phyloP scores from a whole-genome alignment of 176 grass and related monocot genomes.

The Oryza longistaminata region DNA sequence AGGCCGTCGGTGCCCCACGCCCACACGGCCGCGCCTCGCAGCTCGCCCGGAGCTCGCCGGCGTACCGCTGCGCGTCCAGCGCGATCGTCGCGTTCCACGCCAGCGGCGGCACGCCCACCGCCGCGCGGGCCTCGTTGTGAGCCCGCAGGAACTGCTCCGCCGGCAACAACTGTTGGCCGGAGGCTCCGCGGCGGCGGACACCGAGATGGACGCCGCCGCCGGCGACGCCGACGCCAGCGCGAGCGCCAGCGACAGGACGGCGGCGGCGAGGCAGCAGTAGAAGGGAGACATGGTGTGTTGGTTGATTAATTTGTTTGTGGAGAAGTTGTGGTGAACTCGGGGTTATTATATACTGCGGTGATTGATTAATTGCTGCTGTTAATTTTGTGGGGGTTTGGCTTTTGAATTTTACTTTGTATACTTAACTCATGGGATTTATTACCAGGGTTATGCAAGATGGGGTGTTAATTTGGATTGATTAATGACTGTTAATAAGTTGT shows the following conservation, averaged over 20 bases:
- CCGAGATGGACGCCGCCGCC: neutral
- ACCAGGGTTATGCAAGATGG: neutral
- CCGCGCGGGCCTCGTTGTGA: slow-evolving; percentile 22
- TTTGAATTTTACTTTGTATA: too few species aligned
- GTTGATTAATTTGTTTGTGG: neutral
- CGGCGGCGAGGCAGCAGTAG: neutral
- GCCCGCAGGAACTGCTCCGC: slow-evolving; percentile 27
- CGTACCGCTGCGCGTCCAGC: slow-evolving; percentile 21
- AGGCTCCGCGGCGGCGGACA: neutral
- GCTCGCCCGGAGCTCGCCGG: neutral
- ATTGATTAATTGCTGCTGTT: neutral
- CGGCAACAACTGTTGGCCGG: neutral
- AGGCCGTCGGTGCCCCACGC: slow-evolving; percentile 6
- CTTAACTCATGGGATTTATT: neutral
- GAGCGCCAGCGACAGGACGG: neutral
- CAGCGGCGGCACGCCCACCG: slow-evolving; percentile 8
- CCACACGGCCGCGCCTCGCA: neutral
- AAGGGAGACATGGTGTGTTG: slow-evolving; percentile 15
- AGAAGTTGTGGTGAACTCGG: neutral
- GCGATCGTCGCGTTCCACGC: slow-evolving; percentile 23
- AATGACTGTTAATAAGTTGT: neutral
- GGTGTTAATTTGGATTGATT: neutral
- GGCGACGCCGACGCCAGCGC: neutral
- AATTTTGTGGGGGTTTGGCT: neutral
- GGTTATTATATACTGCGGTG: neutral